A percentile compares a stretch with the other conserved stretches of the same genome.
phyloP scores from a whole-genome alignment of 805 yeast species.

The Blastobotrys muscicola region DNA sequence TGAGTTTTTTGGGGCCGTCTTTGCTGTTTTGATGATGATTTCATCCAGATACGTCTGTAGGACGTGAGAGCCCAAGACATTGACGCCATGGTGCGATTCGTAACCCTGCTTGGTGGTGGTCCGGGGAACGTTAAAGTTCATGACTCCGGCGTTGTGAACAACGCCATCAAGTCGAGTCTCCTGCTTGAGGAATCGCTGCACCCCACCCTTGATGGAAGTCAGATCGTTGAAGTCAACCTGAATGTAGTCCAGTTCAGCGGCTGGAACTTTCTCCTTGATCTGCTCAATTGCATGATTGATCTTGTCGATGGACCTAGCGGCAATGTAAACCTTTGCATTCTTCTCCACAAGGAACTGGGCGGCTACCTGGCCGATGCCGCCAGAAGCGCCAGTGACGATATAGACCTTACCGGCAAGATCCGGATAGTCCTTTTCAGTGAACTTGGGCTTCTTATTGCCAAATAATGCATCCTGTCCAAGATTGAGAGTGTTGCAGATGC shows the following conservation, averaged over 20 bases:
- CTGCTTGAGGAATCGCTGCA: slow-evolving; percentile 20
- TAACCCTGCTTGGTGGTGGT: slow-evolving; percentile 34
- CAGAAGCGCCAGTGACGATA: slow-evolving; percentile 28
- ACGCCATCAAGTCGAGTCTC: slow-evolving; percentile 29
- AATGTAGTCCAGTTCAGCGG: slow-evolving; percentile 12
- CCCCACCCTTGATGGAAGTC: slow-evolving; percentile 32
- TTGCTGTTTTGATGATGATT: slow-evolving; percentile 28
- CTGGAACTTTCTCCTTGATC: slow-evolving; percentile 21
- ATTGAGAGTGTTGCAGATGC: background rate
- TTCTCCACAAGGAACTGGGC: slow-evolving; percentile 25
- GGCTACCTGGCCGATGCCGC: slow-evolving; percentile 30
- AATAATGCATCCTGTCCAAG: background rate
- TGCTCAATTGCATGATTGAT: slow-evolving; percentile 24
- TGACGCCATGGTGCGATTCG: slow-evolving; percentile 39
- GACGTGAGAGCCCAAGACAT: slow-evolving; percentile 38
- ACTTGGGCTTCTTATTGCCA: background rate
- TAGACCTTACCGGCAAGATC: slow-evolving; percentile 28
- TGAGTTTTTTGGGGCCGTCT: slow-evolving; percentile 22
- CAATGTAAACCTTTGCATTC: slow-evolving; percentile 30
- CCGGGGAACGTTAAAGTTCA: slow-evolving; percentile 17
- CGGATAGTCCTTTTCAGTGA: slow-evolving; percentile 19
- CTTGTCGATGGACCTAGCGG: slow-evolving; percentile 30
- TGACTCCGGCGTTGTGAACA: slow-evolving; percentile 39
- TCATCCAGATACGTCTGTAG: slow-evolving; percentile 34
- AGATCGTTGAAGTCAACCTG: slow-evolving; percentile 30